These are phyloP conservation scores for Hymenotorrendiella dingleyae DNA, from an alignment of 2,329 filamentous ascomycete species.

Conservation along the genomic window DNA sequence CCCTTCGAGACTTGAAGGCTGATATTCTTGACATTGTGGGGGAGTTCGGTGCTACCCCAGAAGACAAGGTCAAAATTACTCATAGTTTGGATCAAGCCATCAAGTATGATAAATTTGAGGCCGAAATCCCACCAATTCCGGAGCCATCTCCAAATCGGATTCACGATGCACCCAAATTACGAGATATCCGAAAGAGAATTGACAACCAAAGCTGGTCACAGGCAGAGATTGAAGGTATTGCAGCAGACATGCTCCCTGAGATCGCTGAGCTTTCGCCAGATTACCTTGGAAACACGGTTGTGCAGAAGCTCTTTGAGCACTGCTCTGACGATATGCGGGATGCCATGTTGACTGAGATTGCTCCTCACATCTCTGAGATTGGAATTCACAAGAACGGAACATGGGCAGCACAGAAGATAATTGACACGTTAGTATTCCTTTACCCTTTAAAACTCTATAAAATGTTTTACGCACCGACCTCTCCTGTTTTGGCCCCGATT, in stretches of 20 bases:
- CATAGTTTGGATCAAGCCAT: constrained; percentile 72
- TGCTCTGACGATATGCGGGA: constrained; percentile 88
- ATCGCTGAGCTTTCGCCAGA: constrained; percentile 93
- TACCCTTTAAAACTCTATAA: not conserved
- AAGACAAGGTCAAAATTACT: constrained; percentile 69
- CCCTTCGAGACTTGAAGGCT: constrained; percentile 68
- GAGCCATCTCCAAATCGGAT: constrained; percentile 85
- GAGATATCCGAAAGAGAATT: constrained; percentile 95
- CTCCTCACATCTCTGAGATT: constrained; percentile 90
- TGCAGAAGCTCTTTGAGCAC: constrained; percentile 96
- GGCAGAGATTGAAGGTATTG: constrained; percentile 86
- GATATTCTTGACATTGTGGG: constrained; percentile 83
- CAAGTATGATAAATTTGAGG: constrained; percentile 62
- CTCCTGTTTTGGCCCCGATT: too few species aligned
- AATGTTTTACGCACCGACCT: not conserved
- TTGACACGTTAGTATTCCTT: constrained; percentile 60
- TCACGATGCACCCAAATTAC: constrained; percentile 88
- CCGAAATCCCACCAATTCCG: constrained; percentile 82
- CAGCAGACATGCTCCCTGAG: constrained; percentile 90
- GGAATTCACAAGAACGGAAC: constrained; percentile 99
- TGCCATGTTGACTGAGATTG: constrained; percentile 82
- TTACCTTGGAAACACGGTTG: constrained; percentile 97
- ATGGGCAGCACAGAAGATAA: constrained; percentile 99
- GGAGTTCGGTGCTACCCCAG: constrained; percentile 79
- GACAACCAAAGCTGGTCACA: constrained; percentile 87